Percentiles rank a stretch among this genome's conserved stretches.
Evolutionary conservation across 2,329 filamentous ascomycete species (phyloP).

Genomic region (Alternaria metachromatica): DNA sequence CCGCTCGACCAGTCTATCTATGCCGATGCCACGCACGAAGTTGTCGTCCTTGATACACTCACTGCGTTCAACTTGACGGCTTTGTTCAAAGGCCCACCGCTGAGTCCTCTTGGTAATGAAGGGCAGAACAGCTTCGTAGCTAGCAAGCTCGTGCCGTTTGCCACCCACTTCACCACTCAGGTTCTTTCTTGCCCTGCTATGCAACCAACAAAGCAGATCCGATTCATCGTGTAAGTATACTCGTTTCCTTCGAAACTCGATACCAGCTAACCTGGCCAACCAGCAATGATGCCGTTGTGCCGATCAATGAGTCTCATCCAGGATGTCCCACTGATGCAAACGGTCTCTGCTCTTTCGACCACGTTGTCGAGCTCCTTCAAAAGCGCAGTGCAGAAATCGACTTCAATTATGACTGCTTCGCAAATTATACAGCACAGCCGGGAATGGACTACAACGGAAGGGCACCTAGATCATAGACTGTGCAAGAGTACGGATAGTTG

Average conservation of each 20-base stretch:
- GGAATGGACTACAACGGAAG: conserved; percentile 38
- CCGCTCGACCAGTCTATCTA: conserved; percentile 55
- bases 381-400: conserved; percentile 38
- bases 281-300: conserved; percentile 40
- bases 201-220: conserved; percentile 34
- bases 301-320: conserved; percentile 29
- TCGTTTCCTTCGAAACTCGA: background rate
- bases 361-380: conserved; percentile 35
- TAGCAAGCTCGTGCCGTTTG: conserved; percentile 38
- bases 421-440: conserved; percentile 32
- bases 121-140: conserved; percentile 35
- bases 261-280: background rate
- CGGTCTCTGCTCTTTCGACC: conserved; percentile 39
- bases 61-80: conserved; percentile 42
- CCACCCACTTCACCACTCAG: conserved; percentile 40
- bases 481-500: background rate
- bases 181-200: conserved; percentile 32
- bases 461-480: conserved; percentile 14
- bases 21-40: conserved; percentile 53
- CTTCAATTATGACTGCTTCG: conserved; percentile 40
- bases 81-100: conserved; percentile 34
- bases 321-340: conserved; percentile 30
- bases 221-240: conserved; percentile 37
- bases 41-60: conserved; percentile 42
- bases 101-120: conserved; percentile 26